phyloP scores from a whole-genome alignment of 2,329 filamentous ascomycete species.

The Coniochaeta sp. region DNA sequence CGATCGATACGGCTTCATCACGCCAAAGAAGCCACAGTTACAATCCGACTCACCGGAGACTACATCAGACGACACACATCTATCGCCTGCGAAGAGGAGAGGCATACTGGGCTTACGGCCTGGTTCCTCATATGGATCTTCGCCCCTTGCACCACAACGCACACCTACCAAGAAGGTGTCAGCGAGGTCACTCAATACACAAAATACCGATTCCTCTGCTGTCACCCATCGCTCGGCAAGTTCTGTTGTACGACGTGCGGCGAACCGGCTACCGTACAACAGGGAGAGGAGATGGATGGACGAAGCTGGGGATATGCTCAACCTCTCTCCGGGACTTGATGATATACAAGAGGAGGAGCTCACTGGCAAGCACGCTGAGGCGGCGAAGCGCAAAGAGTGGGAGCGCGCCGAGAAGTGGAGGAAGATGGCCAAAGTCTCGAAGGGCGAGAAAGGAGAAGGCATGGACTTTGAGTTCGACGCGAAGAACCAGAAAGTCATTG shows the following conservation, averaged over 20 bases:
- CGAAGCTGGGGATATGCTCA: slow-evolving; percentile 61
- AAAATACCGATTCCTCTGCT: slow-evolving; percentile 44
- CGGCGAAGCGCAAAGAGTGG: slow-evolving; percentile 56
- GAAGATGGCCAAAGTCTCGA: slow-evolving; percentile 55
- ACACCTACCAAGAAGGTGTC: slow-evolving; percentile 49
- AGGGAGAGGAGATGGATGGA: slow-evolving; percentile 55
- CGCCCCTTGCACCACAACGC: slow-evolving; percentile 30
- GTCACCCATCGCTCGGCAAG: slow-evolving; percentile 46
- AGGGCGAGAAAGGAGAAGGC: slow-evolving; percentile 44
- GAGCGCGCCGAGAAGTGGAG: slow-evolving; percentile 60
- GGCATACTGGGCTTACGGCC: slow-evolving; percentile 36
- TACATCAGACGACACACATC: slow-evolving; percentile 25
- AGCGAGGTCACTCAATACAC: slow-evolving; percentile 51
- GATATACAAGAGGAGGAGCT: slow-evolving; percentile 50
- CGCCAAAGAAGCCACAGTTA: slow-evolving; percentile 33
- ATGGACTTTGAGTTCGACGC: slow-evolving; percentile 74
- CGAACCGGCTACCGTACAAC: slow-evolving; percentile 55
- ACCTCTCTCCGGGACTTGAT: slow-evolving; percentile 48
- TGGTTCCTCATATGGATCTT: slow-evolving; percentile 26
- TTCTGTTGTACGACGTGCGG: slow-evolving; percentile 48
- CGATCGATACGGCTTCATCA: slow-evolving; percentile 65
- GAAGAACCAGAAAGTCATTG: slow-evolving; percentile 75
- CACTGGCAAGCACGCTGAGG: slow-evolving; percentile 43
- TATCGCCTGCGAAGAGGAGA: slow-evolving; percentile 34
- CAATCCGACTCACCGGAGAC: slow-evolving; percentile 33